Conservation (phyloP, 2,329 filamentous ascomycete genomes). For the Fusarium goolgardi region DNA sequence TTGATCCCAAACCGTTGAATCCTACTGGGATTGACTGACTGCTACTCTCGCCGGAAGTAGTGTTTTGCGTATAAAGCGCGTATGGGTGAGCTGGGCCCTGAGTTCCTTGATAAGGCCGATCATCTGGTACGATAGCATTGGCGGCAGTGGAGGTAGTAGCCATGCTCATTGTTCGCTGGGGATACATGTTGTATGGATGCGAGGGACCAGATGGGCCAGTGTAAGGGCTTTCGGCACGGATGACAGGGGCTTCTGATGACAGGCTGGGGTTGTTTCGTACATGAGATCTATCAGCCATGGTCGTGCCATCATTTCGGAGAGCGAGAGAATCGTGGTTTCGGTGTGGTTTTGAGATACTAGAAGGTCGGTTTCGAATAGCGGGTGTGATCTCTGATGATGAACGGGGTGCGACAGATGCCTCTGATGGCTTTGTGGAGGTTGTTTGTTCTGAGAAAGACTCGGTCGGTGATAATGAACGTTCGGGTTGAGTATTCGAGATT, state of each 20-base stretch:
- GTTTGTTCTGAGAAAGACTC: slow-evolving; percentile 32
- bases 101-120: slow-evolving; percentile 66
- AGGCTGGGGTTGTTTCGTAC: slow-evolving; percentile 46
- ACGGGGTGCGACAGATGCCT: slow-evolving; percentile 18
- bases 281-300: slow-evolving; percentile 30
- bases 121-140: slow-evolving; percentile 51
- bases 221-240: slow-evolving; percentile 71
- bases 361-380: slow-evolving; percentile 55
- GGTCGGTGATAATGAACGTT: slow-evolving; percentile 13
- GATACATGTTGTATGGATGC: slow-evolving; percentile 87
- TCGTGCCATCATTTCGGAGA: slow-evolving; percentile 62
- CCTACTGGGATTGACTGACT: slow-evolving; percentile 71
- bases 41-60: slow-evolving; percentile 62
- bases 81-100: slow-evolving; percentile 86
- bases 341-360: slow-evolving; percentile 68
- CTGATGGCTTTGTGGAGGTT: slow-evolving; percentile 20
- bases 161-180: slow-evolving; percentile 76
- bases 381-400: slow-evolving; percentile 39
- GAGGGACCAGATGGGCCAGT: slow-evolving; percentile 78
- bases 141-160: slow-evolving; percentile 78
- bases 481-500: slow-evolving; percentile 38
- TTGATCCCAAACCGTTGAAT: slow-evolving; percentile 74
- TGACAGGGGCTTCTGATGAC: slow-evolving; percentile 54
- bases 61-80: slow-evolving; percentile 85
- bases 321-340: slow-evolving; percentile 62